Conservation (phyloP, 768 basidiomycete species). For the Lyophyllum decastes region DNA sequence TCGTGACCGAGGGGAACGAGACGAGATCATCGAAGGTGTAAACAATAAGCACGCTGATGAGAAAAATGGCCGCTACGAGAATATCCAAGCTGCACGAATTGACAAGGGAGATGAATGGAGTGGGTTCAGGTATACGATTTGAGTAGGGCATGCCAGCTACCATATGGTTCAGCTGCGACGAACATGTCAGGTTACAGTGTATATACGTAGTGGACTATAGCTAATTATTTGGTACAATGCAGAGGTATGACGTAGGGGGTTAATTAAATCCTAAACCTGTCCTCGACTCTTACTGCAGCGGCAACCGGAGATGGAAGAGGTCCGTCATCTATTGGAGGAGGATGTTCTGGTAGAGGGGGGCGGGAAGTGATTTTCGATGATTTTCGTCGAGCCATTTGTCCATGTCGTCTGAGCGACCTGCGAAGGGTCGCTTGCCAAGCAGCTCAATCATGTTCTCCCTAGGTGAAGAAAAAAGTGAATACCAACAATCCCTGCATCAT, state of each 20-base stretch:
- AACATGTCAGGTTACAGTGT: slow-evolving; percentile 2
- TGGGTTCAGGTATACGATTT: slow-evolving; percentile 64
- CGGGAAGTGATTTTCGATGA: slow-evolving; percentile 44
- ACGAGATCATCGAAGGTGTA: slow-evolving; percentile 60
- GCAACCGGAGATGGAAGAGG: slow-evolving; percentile 53
- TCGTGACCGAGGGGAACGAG: slow-evolving; percentile 66
- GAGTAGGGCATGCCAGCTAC: slow-evolving; percentile 30
- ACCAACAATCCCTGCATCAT: background rate
- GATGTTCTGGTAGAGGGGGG: slow-evolving; percentile 18
- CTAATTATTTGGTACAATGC: slow-evolving; percentile 30
- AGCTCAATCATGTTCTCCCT: slow-evolving; percentile 89
- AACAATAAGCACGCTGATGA: slow-evolving; percentile 45
- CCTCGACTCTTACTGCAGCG: slow-evolving; percentile 39
- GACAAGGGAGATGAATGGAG: slow-evolving; percentile 77
- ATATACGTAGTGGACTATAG: slow-evolving; percentile 9
- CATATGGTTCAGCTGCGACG: background rate
- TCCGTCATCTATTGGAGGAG: slow-evolving; percentile 35
- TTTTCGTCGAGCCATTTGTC: slow-evolving; percentile 95
- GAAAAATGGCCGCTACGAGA: slow-evolving; percentile 55
- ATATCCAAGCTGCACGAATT: slow-evolving; percentile 55
- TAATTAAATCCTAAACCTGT: slow-evolving; percentile 18
- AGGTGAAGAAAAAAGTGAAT: slow-evolving; percentile 10
- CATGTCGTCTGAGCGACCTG: slow-evolving; percentile 86
- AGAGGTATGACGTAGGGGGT: slow-evolving; percentile 2
- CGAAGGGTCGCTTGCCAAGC: slow-evolving; percentile 82